Base-by-base conservation (phyloP, 768 basidiomycete species). In the Auriscalpium microsporum region DNA sequence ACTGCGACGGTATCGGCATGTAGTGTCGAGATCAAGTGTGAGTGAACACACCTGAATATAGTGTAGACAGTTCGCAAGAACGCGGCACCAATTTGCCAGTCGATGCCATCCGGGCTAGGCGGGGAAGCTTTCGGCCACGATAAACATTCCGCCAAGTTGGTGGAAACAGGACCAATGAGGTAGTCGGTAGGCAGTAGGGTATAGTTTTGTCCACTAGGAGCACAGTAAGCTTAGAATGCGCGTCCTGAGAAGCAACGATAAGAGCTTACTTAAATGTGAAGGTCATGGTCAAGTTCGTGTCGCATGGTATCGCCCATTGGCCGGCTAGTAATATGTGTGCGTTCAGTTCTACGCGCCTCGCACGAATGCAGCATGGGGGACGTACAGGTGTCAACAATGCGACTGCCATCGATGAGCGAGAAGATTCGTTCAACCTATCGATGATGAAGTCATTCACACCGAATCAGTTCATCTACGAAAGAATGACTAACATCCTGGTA, bases 1-100 rank as follows among this genome's bases (percentile, higher is more conserved):
- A 65, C 88, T 90, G 55, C 21, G 36, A 19, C 37, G 21, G 16
- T 47, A 14, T 45, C 33, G 14, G 35, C 34, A 13, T 28, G 28
- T 2, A 7, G 28, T 4, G 28, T 28, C 28, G 33, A 49, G 40
- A 23, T 46, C 35, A 19, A 10, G 33, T 40, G 13, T 33, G 8
- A 50, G 53, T 54, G 34, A 46, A 34, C 48, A 23, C 59, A 86
- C 88, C 84, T 89, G 75, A 80, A 90, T 42, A 90, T 73, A 5
- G 86, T 83, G 65, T 90, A 91, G 0, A 90, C 87, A 2, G 86
- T 87, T 36, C 83, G 76, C 53, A 91, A 63, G 65, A 90, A 90
- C 0, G 84, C 75, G 1, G 78, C 67, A 19, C 86, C 87, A 49
- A 91, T 73, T 67, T 90, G 86, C 89, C 89, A 91, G 63, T 91